phyloP scores from a whole-genome alignment of 257 asterid species.

The Prunella vulgaris region DNA sequence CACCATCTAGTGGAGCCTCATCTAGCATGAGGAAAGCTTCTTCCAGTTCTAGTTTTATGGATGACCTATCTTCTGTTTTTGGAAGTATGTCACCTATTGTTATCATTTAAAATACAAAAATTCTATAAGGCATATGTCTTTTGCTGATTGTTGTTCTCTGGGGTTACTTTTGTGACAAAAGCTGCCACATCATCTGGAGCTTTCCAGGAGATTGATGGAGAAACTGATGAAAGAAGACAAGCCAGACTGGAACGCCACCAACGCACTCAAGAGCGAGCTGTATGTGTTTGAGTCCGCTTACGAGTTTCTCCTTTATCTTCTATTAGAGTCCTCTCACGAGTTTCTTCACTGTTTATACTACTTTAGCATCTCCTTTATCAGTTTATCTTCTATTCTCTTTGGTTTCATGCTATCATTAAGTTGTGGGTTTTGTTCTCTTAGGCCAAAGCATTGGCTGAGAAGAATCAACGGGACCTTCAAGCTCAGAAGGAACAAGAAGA shows the following conservation, averaged over 20 bases:
- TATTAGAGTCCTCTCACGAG: background rate
- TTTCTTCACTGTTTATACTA: slow-evolving; percentile 10
- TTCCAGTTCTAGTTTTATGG: slow-evolving; percentile 71
- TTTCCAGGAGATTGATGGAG: slow-evolving; percentile 92
- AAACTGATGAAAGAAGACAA: slow-evolving; percentile 90
- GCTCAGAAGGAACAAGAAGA: slow-evolving; percentile 96
- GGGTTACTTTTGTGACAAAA: slow-evolving; percentile 29
- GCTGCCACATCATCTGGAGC: slow-evolving; percentile 73
- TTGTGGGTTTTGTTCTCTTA: slow-evolving; percentile 30
- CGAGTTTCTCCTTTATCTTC: slow-evolving; percentile 8
- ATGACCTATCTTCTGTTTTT: slow-evolving; percentile 90
- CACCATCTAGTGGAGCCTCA: slow-evolving; percentile 55
- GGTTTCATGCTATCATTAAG: slow-evolving; percentile 14
- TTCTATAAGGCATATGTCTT: slow-evolving; percentile 13
- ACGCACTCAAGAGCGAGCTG: slow-evolving; percentile 97
- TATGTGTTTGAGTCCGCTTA: slow-evolving; percentile 31
- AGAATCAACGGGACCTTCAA: slow-evolving; percentile 90
- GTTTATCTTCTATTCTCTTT: background rate
- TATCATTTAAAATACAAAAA: slow-evolving; percentile 7
- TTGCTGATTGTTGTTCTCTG: slow-evolving; percentile 28
- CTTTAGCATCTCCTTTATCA: slow-evolving; percentile 11
- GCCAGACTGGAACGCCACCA: slow-evolving; percentile 93
- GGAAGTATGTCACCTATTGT: slow-evolving; percentile 49
- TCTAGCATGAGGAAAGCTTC: slow-evolving; percentile 77
- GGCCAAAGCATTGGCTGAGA: slow-evolving; percentile 98